A percentile compares a stretch with the other conserved stretches of the same genome.
Conservation (phyloP, 257 asterid species). For the Primulina huaijiensis region DNA sequence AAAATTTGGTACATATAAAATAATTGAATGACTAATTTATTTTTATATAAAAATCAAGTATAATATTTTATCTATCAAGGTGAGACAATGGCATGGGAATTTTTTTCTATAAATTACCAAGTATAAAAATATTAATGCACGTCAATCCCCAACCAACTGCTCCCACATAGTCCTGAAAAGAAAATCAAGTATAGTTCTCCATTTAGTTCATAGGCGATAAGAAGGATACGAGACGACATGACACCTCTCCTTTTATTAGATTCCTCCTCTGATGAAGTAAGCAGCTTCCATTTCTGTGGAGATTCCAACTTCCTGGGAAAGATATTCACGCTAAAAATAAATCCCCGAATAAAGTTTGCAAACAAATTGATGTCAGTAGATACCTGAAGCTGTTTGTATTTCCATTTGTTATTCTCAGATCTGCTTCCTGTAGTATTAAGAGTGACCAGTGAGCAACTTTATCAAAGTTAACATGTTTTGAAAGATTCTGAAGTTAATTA, state of each 20-base stretch:
- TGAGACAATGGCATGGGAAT: background rate
- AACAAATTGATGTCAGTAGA: constrained; percentile 20
- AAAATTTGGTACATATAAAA: no score
- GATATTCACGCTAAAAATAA: constrained; percentile 26
- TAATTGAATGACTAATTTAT: background rate
- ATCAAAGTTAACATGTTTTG: constrained; percentile 16
- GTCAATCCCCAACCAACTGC: constrained; percentile 23
- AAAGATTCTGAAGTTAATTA: constrained; percentile 17
- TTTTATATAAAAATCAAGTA: constrained; percentile 8
- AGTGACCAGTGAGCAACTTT: constrained; percentile 20
- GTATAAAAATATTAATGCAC: background rate
- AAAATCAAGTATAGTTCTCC: constrained; percentile 20
- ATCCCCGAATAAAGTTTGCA: constrained; percentile 18
- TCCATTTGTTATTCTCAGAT: constrained; percentile 39
- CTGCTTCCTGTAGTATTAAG: constrained; percentile 53
- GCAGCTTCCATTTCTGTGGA: constrained; percentile 67
- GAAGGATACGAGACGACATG: constrained; percentile 82
- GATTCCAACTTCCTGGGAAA: constrained; percentile 60
- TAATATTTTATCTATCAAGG: constrained; percentile 3
- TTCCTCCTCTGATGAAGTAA: constrained; percentile 70
- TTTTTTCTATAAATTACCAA: constrained; percentile 11
- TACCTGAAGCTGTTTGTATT: constrained; percentile 62
- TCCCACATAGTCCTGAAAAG: constrained; percentile 10
- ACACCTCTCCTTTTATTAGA: constrained; percentile 69
- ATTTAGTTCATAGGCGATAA: constrained; percentile 20